Evolutionary conservation across 345 rosid genomes (phyloP), one percentile per base, ranked within the genome.

Genomic region (Corchorus olitorius): DNA sequence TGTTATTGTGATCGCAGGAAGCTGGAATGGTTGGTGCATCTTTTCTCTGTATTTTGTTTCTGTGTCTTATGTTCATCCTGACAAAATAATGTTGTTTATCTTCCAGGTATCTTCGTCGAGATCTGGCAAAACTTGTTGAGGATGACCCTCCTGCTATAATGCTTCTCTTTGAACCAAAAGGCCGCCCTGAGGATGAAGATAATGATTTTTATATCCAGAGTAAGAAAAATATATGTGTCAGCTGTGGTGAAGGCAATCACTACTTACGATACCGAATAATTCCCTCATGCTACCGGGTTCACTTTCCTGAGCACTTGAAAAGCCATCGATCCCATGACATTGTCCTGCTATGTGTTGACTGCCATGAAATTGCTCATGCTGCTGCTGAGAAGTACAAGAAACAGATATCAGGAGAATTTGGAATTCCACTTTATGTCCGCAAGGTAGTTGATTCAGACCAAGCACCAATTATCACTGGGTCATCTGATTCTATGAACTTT

Each of bases 281-380:
- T 76, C 99, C 99, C 78, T 92, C 98, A 3, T 94, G 97, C 85
- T 96, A 96, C 84, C 88, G 99, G 85, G 78, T 93, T 86, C 97
- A 93, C 86, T 96, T 96, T 76, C 97, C 98, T 14, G 98, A 93
- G 90, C 99, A 96, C 81, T 74, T 96, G 79, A 96, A 96, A 85
- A 96, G 98, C 77, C 99, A 96, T 58, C 88, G 98, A n/a, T 96
- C 99, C 79, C 98, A 94, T 84, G 99, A 96, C 82, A 96, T 94
- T 68, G 98, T 94, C 79, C 85, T 96, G 58, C 95, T 96, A 13
- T 96, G 97, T 65, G 98, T 96, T 87, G 97, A 96, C 77, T 96
- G 99, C 60, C 99, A 96, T 78, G 98, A 96, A 81, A 82, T 87
- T 70, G 97, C 98, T 67, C 99, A 94, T 82, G 94, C 98, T 80